phyloP scores from a whole-genome alignment of 2,329 filamentous ascomycete genomes.

The Pseudogymnoascus sp. region DNA sequence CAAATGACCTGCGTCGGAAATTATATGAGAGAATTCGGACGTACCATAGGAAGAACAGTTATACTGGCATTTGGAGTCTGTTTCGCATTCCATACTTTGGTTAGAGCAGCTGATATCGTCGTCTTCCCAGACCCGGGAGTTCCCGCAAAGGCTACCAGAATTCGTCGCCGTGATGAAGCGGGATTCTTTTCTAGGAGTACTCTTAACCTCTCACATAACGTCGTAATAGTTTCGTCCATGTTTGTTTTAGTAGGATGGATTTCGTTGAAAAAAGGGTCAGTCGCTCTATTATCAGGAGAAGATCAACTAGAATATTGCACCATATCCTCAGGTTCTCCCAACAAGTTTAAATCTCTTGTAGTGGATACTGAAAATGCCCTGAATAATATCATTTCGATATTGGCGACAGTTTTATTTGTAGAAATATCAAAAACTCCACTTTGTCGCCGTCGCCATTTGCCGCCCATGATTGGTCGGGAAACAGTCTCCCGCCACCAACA shows the following conservation, averaged over 20 bases:
- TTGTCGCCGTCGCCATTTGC: neutral
- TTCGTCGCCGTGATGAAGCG: constrained; percentile 14
- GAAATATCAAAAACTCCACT: neutral
- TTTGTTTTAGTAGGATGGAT: neutral
- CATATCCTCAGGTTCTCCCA: neutral
- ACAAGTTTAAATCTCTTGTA: neutral
- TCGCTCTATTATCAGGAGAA: neutral
- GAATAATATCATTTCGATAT: neutral
- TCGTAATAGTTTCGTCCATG: constrained; percentile 8
- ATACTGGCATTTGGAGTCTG: constrained; percentile 13
- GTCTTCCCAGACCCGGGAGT: constrained; percentile 28
- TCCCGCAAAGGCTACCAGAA: constrained; percentile 27
- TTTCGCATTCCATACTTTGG: constrained; percentile 13
- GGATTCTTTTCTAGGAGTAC: constrained; percentile 12
- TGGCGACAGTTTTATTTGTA: neutral
- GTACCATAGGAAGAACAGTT: constrained; percentile 23
- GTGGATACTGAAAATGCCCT: neutral
- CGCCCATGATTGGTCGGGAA: neutral
- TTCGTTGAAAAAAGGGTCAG: neutral
- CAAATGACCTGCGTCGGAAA: neutral
- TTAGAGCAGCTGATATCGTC: constrained; percentile 21
- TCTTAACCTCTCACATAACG: constrained; percentile 4
- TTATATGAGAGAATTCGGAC: neutral
- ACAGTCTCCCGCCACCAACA: neutral
- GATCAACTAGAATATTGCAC: neutral